phyloP scores from a whole-genome alignment of 1,284 basidiomycete species.

The Puccinia horiana region DNA sequence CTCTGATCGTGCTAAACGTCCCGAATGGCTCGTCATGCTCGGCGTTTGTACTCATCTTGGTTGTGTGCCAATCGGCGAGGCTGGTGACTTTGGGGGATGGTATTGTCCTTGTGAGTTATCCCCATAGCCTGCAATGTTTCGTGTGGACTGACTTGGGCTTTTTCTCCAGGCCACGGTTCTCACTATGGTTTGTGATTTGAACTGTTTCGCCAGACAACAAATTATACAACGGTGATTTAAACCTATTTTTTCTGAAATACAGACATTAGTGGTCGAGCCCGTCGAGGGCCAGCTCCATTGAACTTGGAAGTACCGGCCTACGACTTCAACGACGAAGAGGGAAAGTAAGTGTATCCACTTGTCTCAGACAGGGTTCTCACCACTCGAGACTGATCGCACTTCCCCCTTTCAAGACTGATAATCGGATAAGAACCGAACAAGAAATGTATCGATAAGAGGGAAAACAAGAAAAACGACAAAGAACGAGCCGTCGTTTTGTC shows the following conservation, averaged over 20 bases:
- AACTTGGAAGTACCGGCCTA: constrained; percentile 78
- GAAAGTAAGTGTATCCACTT: constrained; percentile 52
- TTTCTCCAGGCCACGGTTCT: constrained; percentile 93
- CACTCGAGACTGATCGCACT: background rate
- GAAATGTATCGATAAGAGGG: constrained; percentile 1
- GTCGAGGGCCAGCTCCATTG: constrained; percentile 80
- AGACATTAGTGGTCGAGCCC: constrained; percentile 76
- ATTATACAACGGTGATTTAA: background rate
- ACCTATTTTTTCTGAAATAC: constrained; percentile 1
- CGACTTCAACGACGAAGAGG: constrained; percentile 59
- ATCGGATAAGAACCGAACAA: constrained; percentile 70
- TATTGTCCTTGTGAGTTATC: constrained; percentile 53
- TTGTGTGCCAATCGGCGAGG: constrained; percentile 91
- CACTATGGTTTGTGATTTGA: constrained; percentile 62
- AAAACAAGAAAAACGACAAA: background rate
- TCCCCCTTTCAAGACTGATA: constrained; percentile 69
- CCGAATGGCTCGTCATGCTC: constrained; percentile 97
- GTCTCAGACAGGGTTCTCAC: background rate
- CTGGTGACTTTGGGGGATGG: constrained; percentile 98
- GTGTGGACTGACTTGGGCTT: constrained; percentile 65
- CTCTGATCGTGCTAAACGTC: constrained; percentile 83
- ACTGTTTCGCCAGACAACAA: background rate
- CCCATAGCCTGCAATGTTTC: background rate
- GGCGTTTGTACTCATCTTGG: constrained; percentile 98
- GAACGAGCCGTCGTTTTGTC: background rate